Evolutionary conservation across 1,284 basidiomycete genomes (phyloP).

Genomic region (Irpex rosettiformis): DNA sequence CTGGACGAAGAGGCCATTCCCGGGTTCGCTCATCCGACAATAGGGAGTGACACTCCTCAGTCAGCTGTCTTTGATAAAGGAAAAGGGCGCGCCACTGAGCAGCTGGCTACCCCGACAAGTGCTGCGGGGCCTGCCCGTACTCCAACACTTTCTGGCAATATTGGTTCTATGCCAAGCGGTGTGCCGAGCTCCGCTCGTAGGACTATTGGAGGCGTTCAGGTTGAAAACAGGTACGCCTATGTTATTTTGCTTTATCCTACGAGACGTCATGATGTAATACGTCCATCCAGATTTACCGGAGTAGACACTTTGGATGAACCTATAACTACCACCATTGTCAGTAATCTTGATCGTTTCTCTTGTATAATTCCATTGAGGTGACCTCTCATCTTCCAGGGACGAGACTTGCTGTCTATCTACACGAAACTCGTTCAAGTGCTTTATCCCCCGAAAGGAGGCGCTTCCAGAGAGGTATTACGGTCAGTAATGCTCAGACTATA

Average conservation of each 20-base stretch:
- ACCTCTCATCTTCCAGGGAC: conserved; percentile 47
- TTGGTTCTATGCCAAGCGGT: conserved; percentile 49
- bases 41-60: conserved; percentile 33
- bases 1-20: conserved; percentile 77
- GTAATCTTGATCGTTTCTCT: conserved; percentile 27
- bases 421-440: conserved; percentile 90
- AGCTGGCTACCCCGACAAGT: conserved; percentile 44
- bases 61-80: conserved; percentile 52
- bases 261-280: conserved; percentile 1
- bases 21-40: conserved; percentile 63
- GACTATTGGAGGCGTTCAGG: conserved; percentile 77
- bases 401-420: conserved; percentile 87
- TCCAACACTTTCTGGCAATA: conserved; percentile 62
- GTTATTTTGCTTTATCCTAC: neutral
- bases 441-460: conserved; percentile 73
- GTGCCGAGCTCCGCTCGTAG: conserved; percentile 47
- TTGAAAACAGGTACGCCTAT: conserved; percentile 74
- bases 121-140: conserved; percentile 25
- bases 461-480: conserved; percentile 78
- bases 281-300: conserved; percentile 61
- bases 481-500: too few species aligned
- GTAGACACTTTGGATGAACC: conserved; percentile 91
- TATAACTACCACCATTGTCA: conserved; percentile 82
- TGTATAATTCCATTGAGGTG: neutral
- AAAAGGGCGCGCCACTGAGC: conserved; percentile 62